These are phyloP conservation scores for Saraca asoca DNA, from an alignment of 331 rosid genomes.

Conservation along the genomic window DNA sequence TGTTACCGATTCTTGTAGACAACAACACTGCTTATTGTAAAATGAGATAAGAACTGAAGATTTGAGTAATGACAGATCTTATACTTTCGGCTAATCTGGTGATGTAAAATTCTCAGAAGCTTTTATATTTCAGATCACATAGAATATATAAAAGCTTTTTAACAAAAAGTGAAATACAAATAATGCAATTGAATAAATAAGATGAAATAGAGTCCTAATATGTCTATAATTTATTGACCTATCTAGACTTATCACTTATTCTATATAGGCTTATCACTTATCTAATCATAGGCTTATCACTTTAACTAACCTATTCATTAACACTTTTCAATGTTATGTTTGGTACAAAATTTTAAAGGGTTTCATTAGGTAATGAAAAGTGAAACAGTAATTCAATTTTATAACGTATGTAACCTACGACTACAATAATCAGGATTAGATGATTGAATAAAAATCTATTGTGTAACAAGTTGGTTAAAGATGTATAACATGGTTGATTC, in stretches of 20 bases:
- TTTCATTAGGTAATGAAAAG: not conserved
- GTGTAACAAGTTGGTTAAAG: constrained; percentile 18
- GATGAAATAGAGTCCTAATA: too few relatives aligned
- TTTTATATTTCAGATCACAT: constrained; percentile 1
- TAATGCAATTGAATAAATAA: too few relatives aligned
- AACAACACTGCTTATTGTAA: constrained; percentile 2
- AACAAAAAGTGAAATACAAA: too few relatives aligned
- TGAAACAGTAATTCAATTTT: constrained; percentile 5
- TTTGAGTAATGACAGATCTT: not conserved
- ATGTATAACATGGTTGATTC: constrained; percentile 20
- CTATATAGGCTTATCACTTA: too few relatives aligned
- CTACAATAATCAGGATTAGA: constrained; percentile 4
- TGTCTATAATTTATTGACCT: too few relatives aligned
- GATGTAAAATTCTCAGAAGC: not conserved
- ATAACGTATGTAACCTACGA: constrained; percentile 1
- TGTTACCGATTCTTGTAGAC: constrained; percentile 11
- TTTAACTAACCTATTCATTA: too few relatives aligned
- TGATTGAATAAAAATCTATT: constrained; percentile 26
- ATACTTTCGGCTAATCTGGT: constrained; percentile 14
- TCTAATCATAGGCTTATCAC: too few relatives aligned
- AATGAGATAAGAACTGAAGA: constrained; percentile 3
- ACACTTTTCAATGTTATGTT: constrained; percentile 16
- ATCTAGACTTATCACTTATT: too few relatives aligned
- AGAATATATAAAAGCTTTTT: not conserved
- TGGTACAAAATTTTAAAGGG: not conserved